phyloP scores from a whole-genome alignment of 2,329 filamentous ascomycete genomes.

The Ophiosphaerella herpotricha region DNA sequence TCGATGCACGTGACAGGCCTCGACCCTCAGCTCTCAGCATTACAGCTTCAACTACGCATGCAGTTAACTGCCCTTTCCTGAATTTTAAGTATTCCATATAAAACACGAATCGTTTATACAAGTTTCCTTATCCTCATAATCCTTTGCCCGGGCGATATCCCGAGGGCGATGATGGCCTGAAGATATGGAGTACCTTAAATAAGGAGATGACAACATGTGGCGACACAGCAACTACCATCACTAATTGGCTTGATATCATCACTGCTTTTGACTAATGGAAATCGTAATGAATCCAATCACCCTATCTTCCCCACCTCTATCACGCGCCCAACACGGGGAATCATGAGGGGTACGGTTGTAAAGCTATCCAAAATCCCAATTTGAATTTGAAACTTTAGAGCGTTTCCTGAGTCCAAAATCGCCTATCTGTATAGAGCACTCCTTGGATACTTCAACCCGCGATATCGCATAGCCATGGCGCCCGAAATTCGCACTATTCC shows the following conservation, averaged over 20 bases:
- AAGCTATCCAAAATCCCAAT: not conserved
- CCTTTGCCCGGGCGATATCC: too few species aligned
- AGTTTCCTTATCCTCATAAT: too few species aligned
- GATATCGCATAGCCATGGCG: slow-evolving; percentile 12
- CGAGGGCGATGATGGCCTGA: too few species aligned
- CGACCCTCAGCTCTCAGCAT: not conserved
- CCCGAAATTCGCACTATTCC: slow-evolving; percentile 42
- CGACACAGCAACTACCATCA: not conserved
- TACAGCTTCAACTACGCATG: too few species aligned
- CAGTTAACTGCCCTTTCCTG: too few species aligned
- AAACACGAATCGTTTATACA: too few species aligned
- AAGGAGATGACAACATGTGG: too few species aligned
- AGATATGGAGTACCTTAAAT: too few species aligned
- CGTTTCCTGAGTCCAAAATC: not conserved
- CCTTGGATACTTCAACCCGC: too few species aligned
- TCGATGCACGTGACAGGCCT: slow-evolving; percentile 15
- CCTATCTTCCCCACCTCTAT: slow-evolving; percentile 17
- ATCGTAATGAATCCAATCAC: slow-evolving; percentile 5
- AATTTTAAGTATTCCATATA: too few species aligned
- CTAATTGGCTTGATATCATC: not conserved
- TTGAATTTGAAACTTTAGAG: not conserved
- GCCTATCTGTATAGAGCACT: too few species aligned
- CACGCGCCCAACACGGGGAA: slow-evolving; percentile 7
- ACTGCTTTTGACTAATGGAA: slow-evolving; percentile 9
- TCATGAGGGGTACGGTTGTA: slow-evolving; percentile 11